Evolutionary conservation across 441 rosid species (phyloP), one percentile per base, ranked within the genome.

Genomic region (Gossypium gossypioides): DNA sequence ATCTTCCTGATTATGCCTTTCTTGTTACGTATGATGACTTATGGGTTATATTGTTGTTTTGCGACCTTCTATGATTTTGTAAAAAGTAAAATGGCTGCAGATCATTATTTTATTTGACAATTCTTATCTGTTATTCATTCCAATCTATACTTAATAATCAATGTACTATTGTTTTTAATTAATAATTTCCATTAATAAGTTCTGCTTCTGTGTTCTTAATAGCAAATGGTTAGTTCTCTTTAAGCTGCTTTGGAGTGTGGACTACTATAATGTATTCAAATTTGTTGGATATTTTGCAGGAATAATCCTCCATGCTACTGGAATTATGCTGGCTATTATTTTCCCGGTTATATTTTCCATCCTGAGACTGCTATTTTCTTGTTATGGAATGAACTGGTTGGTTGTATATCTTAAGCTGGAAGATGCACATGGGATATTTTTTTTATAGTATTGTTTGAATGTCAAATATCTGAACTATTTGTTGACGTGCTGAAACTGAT

Each of bases 371-470:
- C 79, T 87, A 67, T 87, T 85, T 84, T 84, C 91, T 62, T 81
- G 85, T 71, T 44, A 80, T 84, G 91, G 93, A 40, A 93, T 96
- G 99, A 89, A 81, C 87, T 93, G 99, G 98, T 96, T 73, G n/a
- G 87, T 80, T 81, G 52, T 46, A 59, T 72, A 22, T 75, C 72
- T 74, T 22, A 55, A 57, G 37, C 27, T 37, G 1, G 62, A 34
- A 57, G 64, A 34, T 40, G 22, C 22, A 40, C 9, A 56, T 55
- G 37, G 18, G 29, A 27, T 25, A 2, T 27, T 3, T 27, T 3
- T 27, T 27, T 3, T 27, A 27, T 27, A 3, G 29, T 21, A 13
- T 42, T 70, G n/a, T 6, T 34, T 55, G 18, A 34, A 37, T 7
- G 22, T 66, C 27, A 55, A 29, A 70, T 37, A 58, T 56, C 13